These are phyloP conservation scores for Podospora didyma DNA, from an alignment of 495 filamentous ascomycete genomes.

Conservation along the genomic window DNA sequence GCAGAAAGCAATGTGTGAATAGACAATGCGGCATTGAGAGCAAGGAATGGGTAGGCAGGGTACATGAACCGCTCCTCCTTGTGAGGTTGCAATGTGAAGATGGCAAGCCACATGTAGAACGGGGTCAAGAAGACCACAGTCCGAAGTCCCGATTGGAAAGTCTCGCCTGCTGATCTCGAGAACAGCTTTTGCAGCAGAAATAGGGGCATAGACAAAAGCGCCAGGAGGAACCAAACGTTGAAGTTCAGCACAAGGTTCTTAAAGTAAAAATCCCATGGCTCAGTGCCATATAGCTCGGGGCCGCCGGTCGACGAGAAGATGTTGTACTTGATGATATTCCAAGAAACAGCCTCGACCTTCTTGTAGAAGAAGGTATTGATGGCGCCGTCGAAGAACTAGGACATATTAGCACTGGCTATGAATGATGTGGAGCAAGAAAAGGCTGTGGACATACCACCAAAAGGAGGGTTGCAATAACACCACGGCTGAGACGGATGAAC, in stretches of 20 bases:
- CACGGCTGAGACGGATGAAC: slow-evolving; percentile 58
- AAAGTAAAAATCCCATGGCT: slow-evolving; percentile 96
- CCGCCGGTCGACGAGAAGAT: slow-evolving; percentile 77
- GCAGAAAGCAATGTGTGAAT: slow-evolving; percentile 72
- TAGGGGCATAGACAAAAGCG: slow-evolving; percentile 65
- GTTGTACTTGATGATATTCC: slow-evolving; percentile 96
- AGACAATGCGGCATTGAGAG: slow-evolving; percentile 85
- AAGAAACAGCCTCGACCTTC: slow-evolving; percentile 70
- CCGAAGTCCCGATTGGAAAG: slow-evolving; percentile 53
- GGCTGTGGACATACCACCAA: slow-evolving; percentile 59
- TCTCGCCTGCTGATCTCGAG: slow-evolving; percentile 33
- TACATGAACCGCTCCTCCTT: slow-evolving; percentile 99
- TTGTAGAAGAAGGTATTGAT: slow-evolving; percentile 81
- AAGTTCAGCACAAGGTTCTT: slow-evolving; percentile 92
- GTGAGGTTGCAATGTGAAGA: slow-evolving; percentile 90
- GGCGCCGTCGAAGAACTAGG: slow-evolving; percentile 48
- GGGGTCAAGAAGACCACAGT: slow-evolving; percentile 74
- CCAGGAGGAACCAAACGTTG: slow-evolving; percentile 87
- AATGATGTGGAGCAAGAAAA: slow-evolving; percentile 20
- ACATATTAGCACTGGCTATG: slow-evolving; percentile 11
- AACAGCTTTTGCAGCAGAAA: slow-evolving; percentile 47
- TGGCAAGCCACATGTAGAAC: slow-evolving; percentile 91
- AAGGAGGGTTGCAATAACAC: slow-evolving; percentile 58
- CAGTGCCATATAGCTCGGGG: slow-evolving; percentile 91
- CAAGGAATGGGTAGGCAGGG: slow-evolving; percentile 86